Evolutionary conservation across 306 rosid species (phyloP).

Genomic region (Malus fusca): DNA sequence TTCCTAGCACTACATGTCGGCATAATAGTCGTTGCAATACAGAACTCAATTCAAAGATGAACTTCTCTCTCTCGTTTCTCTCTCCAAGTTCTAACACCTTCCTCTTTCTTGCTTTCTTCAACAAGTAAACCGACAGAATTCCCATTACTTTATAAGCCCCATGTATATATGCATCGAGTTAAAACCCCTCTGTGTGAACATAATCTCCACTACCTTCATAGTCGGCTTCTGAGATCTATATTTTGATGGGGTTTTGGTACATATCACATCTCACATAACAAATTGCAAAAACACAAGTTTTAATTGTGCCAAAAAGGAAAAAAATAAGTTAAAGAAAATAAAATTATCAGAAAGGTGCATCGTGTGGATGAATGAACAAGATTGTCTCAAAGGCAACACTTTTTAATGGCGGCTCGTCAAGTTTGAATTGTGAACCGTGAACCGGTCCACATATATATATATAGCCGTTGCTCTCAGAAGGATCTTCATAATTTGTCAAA

Average conservation of each 20-base stretch:
- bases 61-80: background rate
- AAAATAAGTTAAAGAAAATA: background rate
- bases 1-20: background rate
- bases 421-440: constrained; percentile 12
- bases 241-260: background rate
- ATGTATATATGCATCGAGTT: background rate
- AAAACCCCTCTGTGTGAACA: background rate
- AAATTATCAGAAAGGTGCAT: background rate
- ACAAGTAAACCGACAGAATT: background rate
- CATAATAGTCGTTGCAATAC: background rate
- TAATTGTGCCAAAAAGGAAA: background rate
- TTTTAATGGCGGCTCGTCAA: constrained; percentile 14
- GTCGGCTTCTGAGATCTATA: background rate
- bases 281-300: background rate
- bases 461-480: background rate
- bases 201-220: background rate
- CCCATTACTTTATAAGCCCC: background rate
- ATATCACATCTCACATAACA: background rate
- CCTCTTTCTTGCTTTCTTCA: background rate
- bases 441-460: background rate
- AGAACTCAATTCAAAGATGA: constrained; percentile 32
- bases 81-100: background rate
- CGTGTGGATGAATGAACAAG: background rate
- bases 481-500: constrained; percentile 13
- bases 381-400: background rate